These are phyloP conservation scores for Ceratocystis colombiana DNA, from an alignment of 2,329 filamentous ascomycete genomes.

Conservation along the genomic window DNA sequence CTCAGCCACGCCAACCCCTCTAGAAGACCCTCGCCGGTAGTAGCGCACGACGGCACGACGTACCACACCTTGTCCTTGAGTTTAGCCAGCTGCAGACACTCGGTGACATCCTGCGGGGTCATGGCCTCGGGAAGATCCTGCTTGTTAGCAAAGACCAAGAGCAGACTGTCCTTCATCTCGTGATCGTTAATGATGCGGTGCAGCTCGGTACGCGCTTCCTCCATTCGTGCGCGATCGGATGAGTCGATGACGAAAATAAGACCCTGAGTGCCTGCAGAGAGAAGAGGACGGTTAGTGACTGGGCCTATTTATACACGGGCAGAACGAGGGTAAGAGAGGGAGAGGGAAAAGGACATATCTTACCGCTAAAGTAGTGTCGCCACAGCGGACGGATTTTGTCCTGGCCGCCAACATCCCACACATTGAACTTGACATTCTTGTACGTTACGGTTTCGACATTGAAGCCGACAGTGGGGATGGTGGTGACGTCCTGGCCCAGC, in stretches of 20 bases:
- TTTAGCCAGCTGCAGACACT: slow-evolving; percentile 63
- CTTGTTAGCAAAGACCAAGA: slow-evolving; percentile 98
- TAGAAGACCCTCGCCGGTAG: slow-evolving; percentile 67
- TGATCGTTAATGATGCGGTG: slow-evolving; percentile 96
- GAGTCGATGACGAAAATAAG: slow-evolving; percentile 98
- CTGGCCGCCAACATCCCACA: slow-evolving; percentile 97
- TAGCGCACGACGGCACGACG: slow-evolving; percentile 73
- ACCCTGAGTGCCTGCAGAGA: slow-evolving; percentile 69
- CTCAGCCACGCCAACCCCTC: slow-evolving; percentile 76
- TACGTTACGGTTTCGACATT: slow-evolving; percentile 98
- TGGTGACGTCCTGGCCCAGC: slow-evolving; percentile 94
- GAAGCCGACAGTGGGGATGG: slow-evolving; percentile 96
- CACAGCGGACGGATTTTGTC: slow-evolving; percentile 97
- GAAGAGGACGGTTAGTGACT: background rate
- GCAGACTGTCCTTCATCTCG: slow-evolving; percentile 90
- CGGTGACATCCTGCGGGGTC: slow-evolving; percentile 69
- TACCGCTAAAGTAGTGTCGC: slow-evolving; percentile 91
- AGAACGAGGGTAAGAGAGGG: too few species aligned
- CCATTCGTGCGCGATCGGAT: slow-evolving; percentile 80
- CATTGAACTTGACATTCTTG: slow-evolving; percentile 99
- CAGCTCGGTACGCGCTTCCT: slow-evolving; percentile 84
- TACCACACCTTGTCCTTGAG: slow-evolving; percentile 79
- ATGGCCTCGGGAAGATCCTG: slow-evolving; percentile 82
- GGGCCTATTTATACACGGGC: slow-evolving; percentile 8
- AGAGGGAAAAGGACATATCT: slow-evolving; percentile 29